Base-by-base conservation (phyloP, 129 eudicot species). In the Sambucus nigra region DNA sequence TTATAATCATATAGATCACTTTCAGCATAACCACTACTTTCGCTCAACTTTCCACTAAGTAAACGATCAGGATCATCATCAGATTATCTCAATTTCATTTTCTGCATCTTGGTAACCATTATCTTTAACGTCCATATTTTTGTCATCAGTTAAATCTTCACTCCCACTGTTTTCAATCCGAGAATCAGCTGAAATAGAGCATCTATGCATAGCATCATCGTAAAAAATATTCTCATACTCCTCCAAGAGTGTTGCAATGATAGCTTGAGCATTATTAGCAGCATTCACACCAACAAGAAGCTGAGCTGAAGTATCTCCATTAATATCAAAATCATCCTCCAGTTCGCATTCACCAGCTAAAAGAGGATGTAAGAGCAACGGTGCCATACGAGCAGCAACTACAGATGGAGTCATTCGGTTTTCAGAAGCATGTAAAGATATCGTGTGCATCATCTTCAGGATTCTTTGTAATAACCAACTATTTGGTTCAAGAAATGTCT, bases 351-450 rank as follows among this genome's bases (percentile, higher is more conserved):
- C 97, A 44, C 95, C 99, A n/a, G 95, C 89, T 53, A 91, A 67
- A 57, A 91, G 95, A 53, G 99, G 95, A n/a, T 89, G 94, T 53
- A 91, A 60, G 54, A 91, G 87, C 76, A 91, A 82, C 24, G 99
- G 99, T 57, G 99, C 99, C 99, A 91, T 91, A 52, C 99, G 86
- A 70, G 95, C 94, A 73, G 95, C 95, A 62, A 91, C 85, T 56
- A 89, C 95, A 40, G 99, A 85, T 31, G 86, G 66, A 31, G 95
- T 85, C 99, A 91, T 91, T 53, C 82, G 80, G 45, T 91, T 91
- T 69, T 82, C 91, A 57, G 79, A 73, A 24, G 87, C 71, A 72
- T 86, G 83, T 52, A 70, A 51, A 25, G 99, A 83, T 47, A 91
- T 69, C 26, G 80, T 76, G 68, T 80, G 95, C 99, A 91, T 91